Evolutionary conservation across 1,139 yeast species (phyloP).

Genomic region (Geotrichum carabidarum): DNA sequence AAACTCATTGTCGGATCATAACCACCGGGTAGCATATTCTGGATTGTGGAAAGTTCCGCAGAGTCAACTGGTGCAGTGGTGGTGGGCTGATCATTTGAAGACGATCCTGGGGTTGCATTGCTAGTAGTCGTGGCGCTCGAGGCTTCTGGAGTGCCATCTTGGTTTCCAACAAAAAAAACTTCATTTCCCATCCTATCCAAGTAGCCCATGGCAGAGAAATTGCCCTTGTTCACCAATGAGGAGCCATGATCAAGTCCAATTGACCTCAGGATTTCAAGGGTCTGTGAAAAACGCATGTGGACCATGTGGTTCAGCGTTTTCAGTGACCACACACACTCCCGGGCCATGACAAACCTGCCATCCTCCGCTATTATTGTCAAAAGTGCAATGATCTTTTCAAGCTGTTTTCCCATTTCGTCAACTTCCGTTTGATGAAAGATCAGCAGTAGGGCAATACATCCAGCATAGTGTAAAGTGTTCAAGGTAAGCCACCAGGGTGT

Average conservation of each 20-base stretch:
- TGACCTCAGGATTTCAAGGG: slow-evolving; percentile 38
- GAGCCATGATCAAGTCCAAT: slow-evolving; percentile 57
- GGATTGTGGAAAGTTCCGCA: not conserved
- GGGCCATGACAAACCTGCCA: slow-evolving; percentile 53
- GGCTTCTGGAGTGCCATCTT: not conserved
- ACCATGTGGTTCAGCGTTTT: slow-evolving; percentile 53
- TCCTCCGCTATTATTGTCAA: slow-evolving; percentile 41
- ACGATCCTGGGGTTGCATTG: too few species aligned
- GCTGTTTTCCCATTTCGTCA: slow-evolving; percentile 23
- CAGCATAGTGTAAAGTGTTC: slow-evolving; percentile 46
- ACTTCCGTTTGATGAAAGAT: slow-evolving; percentile 41
- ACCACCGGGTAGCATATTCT: not conserved
- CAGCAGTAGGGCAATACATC: slow-evolving; percentile 45
- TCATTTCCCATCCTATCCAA: slow-evolving; percentile 23
- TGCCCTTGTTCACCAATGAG: slow-evolving; percentile 48
- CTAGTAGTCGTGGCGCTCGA: too few species aligned
- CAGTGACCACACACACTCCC: slow-evolving; percentile 61
- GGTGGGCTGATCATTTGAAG: not conserved
- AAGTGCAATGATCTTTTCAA: slow-evolving; percentile 27
- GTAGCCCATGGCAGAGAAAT: slow-evolving; percentile 37
- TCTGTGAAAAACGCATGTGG: slow-evolving; percentile 45
- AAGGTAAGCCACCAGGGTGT: slow-evolving; percentile 56
- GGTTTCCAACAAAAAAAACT: slow-evolving; percentile 6
- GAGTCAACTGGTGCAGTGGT: not conserved
- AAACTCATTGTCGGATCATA: slow-evolving; percentile 25